These are phyloP conservation scores for Pseudocercospora musae DNA, from an alignment of 2,329 filamentous ascomycete species.

Conservation along the genomic window DNA sequence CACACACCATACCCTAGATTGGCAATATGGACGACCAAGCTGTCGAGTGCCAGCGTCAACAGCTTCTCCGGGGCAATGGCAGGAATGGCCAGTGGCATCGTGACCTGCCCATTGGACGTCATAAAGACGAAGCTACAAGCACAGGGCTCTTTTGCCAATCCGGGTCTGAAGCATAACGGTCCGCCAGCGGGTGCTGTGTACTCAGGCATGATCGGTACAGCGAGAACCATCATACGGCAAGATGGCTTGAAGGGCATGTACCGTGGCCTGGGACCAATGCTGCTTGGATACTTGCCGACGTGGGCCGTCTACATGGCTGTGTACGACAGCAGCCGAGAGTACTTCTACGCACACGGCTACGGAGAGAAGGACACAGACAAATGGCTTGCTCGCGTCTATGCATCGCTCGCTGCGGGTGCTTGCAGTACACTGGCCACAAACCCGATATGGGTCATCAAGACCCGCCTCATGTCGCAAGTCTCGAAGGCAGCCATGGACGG, in stretches of 20 bases:
- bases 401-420: constrained; percentile 83
- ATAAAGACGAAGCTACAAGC: constrained; percentile 98
- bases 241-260: constrained; percentile 91
- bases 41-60: constrained; percentile 64
- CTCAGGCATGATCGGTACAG: constrained; percentile 82
- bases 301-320: constrained; percentile 98
- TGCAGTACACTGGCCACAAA: constrained; percentile 94
- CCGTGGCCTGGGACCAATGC: constrained; percentile 86
- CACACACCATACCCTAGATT: constrained; percentile 34
- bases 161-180: constrained; percentile 12
- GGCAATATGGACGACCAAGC: constrained; percentile 41
- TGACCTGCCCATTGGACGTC: constrained; percentile 95
- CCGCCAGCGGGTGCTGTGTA: constrained; percentile 61
- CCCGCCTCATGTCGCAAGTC: constrained; percentile 91
- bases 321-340: constrained; percentile 83
- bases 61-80: constrained; percentile 83
- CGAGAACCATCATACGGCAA: constrained; percentile 76
- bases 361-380: constrained; percentile 52
- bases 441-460: constrained; percentile 99
- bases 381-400: constrained; percentile 78
- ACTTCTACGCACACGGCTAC: constrained; percentile 58
- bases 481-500: constrained; percentile 54
- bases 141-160: constrained; percentile 73
- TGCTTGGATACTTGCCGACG: constrained; percentile 91
- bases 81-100: constrained; percentile 87